Conservation (phyloP, 164 flowering plant species). For the Vitis riparia region DNA sequence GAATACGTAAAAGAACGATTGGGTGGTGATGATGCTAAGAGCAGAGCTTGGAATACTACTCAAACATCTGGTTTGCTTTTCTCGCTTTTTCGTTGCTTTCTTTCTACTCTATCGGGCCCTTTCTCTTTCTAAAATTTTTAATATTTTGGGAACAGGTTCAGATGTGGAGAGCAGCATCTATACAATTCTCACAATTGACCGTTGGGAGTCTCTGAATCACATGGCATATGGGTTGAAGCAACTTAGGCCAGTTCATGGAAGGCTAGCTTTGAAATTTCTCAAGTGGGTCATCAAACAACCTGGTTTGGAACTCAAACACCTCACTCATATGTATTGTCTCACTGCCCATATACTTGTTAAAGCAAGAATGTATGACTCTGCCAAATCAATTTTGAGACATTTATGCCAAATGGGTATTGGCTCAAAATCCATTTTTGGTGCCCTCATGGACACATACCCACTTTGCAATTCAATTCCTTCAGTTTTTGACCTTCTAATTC, state of each 20-base stretch:
- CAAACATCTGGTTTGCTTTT: conserved; percentile 21
- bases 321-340: conserved; percentile 46
- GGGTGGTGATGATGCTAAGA: not conserved
- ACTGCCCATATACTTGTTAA: conserved; percentile 68
- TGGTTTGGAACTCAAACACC: conserved; percentile 52
- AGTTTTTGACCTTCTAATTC: conserved; percentile 74
- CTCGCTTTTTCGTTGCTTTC: not conserved
- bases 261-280: conserved; percentile 72
- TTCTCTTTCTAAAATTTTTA: not conserved
- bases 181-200: conserved; percentile 59
- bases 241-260: conserved; percentile 74
- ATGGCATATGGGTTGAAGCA: conserved; percentile 59
- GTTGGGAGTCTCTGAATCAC: conserved; percentile 84
- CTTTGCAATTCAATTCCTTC: conserved; percentile 78
- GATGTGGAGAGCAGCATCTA: conserved; percentile 64
- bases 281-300: conserved; percentile 70
- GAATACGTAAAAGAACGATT: conserved; percentile 4
- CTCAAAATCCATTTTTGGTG: conserved; percentile 42
- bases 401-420: conserved; percentile 37
- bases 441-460: conserved; percentile 72
- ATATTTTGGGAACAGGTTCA: conserved; percentile 20
- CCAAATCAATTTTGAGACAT: conserved; percentile 51
- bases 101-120: not conserved
- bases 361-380: conserved; percentile 68
- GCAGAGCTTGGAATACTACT: not conserved